These are phyloP conservation scores for Teunomyces pallodes DNA, from an alignment of 805 yeast genomes.

Conservation along the genomic window DNA sequence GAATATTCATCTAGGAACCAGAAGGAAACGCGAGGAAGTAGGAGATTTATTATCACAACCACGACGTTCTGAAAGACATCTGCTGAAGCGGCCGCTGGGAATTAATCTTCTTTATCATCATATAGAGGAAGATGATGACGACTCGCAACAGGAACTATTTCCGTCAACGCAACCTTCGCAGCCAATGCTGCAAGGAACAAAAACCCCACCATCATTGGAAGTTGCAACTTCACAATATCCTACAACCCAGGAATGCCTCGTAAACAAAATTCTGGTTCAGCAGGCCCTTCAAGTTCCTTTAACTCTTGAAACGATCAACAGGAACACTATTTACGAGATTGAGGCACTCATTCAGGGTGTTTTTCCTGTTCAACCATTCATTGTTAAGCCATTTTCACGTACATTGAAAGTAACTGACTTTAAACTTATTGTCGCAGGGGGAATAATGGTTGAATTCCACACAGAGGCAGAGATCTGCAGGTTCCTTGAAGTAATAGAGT, in stretches of 20 bases:
- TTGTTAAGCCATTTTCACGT: conserved; percentile 28
- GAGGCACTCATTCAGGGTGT: conserved; percentile 16
- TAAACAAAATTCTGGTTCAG: background rate
- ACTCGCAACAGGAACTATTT: conserved; percentile 5
- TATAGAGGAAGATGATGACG: conserved; percentile 4
- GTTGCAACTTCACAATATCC: background rate
- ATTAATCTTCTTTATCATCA: conserved; percentile 1
- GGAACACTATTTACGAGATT: conserved; percentile 15
- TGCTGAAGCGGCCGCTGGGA: background rate
- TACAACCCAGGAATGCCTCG: background rate
- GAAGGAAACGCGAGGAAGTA: background rate
- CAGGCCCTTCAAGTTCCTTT: background rate
- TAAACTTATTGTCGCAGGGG: conserved; percentile 15
- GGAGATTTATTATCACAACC: background rate
- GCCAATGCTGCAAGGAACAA: background rate
- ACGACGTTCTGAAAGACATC: background rate
- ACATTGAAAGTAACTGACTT: conserved; percentile 26
- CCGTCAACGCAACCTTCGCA: conserved; percentile 1
- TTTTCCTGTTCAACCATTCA: conserved; percentile 17
- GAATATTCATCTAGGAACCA: background rate
- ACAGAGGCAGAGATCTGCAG: conserved; percentile 22
- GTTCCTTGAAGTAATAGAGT: conserved; percentile 18
- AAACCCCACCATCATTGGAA: background rate
- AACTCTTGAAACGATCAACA: conserved; percentile 10
- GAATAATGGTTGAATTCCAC: conserved; percentile 17